Evolutionary conservation across 768 basidiomycete species (phyloP), one percentile per base, ranked within the genome.

Genomic region (Naganishia vaughanmartiniae): DNA sequence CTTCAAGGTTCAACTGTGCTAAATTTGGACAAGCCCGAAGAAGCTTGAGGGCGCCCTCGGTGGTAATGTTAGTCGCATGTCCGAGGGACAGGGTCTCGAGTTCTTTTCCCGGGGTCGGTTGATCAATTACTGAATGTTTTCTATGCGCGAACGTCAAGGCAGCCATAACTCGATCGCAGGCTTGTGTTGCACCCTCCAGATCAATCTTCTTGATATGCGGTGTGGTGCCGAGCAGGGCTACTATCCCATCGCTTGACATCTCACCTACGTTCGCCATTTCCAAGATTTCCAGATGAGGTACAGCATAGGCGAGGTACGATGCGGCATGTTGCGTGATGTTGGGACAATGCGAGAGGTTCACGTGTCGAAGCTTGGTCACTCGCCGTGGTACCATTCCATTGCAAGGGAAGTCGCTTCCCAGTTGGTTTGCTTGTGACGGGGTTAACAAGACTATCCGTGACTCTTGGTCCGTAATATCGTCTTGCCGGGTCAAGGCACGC

Each of bases 251-350:
- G 72, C 91, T 87, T 73, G 85, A 86, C 70, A 93, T 87, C 17
- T 84, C 77, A 15, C 91, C 69, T 30, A 93, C 87, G 9, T 89
- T 87, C 0, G 88, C 90, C 72, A 93, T 79, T 80, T 95, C 92
- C 54, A 95, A 83, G 69, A 88, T 86, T 77, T 92, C 89, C 21
- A 94, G 84, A 65, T 83, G 78, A 0, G 93, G 91, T 15, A 91
- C 85, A n/a, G 88, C 84, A 77, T 88, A 80, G 15, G 90, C 88
- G 46, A 94, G 82, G 77, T 90, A 87, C 28, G 87, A 85, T 77
- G 90, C 90, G 10, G 88, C 89, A 30, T 82, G 84, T 76, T 93
- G 91, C 3, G 91, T 91, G 70, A 93, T 83, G 73, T 89, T 81
- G 30, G 83, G 77, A 73, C 92, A 93, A 36, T 81, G 83, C 15